Evolutionary conservation across 805 yeast species (phyloP), one percentile per base, ranked within the genome.

Genomic region (Candida tibetensis): DNA sequence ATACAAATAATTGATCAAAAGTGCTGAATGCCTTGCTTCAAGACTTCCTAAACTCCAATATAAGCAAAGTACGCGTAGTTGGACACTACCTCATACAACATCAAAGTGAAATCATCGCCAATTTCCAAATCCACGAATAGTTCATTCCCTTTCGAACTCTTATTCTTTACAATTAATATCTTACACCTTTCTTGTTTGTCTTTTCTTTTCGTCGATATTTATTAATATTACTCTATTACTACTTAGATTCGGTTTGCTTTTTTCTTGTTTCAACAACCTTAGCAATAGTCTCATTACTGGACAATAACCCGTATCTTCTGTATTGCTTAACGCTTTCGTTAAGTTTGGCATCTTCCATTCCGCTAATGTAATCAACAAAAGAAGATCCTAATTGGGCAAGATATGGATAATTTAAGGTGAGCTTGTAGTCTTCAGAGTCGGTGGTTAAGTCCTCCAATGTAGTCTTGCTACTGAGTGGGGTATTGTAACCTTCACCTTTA

Each of bases 401-500:
- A 52, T 74, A 81, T 38, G 76, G 80, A 54, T 75, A 81, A 48
- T 71, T 74, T 45, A 83, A 60, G 27, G 66, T 63, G 51, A 82
- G 78, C 57, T 75, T 75, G 26, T 44, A 45, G 26, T 63, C 62
- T 35, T 65, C 63, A 34, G 61, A 52, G 7, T 34, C 33, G 28
- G 46, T 45, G 34, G 30, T 41, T 39, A 71, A 47, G 30, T 57
- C 62, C 32, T 52, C 44, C 33, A 58, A 46, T 39, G 71, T 61
- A 45, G 70, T 59, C 44, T 74, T 65, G 22, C 64, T 53, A 32
- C 57, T 67, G 36, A 69, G 53, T 30, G 77, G 84, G 16, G 86
- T 79, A 51, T 76, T 74, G 63, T 71, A 91, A 19, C 98, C 98
- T 68, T 91, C 98, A 38, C 91, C 95, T 8, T 65, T 62, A n/a